Conservation (phyloP, 805 yeast species). For the Pichia nakasei region DNA sequence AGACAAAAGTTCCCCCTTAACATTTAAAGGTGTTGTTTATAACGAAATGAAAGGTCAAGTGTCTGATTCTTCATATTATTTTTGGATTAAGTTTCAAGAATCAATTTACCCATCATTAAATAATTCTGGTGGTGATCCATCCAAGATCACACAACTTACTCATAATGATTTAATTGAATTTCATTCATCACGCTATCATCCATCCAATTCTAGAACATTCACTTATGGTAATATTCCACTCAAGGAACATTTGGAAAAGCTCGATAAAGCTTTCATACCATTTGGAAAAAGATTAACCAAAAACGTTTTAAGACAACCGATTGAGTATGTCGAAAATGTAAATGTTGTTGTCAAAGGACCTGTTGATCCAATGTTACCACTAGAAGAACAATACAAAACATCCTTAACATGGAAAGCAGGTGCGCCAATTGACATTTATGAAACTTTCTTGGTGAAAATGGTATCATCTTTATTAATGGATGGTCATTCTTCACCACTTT, state of each 20-base stretch:
- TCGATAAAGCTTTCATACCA: constrained; percentile 39
- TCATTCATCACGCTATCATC: constrained; percentile 74
- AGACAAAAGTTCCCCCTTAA: constrained; percentile 52
- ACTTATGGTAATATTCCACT: constrained; percentile 80
- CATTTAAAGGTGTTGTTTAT: constrained; percentile 91
- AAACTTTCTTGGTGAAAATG: constrained; percentile 63
- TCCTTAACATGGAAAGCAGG: constrained; percentile 90
- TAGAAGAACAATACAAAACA: constrained; percentile 62
- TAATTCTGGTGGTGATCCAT: constrained; percentile 94
- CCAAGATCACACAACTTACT: constrained; percentile 59
- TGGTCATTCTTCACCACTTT: constrained; percentile 88
- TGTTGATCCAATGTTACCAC: constrained; percentile 64
- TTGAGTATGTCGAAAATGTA: constrained; percentile 29
- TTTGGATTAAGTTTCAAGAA: constrained; percentile 77
- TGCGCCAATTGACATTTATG: constrained; percentile 56
- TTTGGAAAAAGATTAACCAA: constrained; percentile 43
- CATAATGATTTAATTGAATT: constrained; percentile 73
- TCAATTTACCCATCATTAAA: constrained; percentile 75
- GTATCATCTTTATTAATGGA: constrained; percentile 66
- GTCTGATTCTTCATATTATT: constrained; percentile 78
- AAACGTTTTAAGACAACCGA: constrained; percentile 36
- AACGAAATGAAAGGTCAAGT: constrained; percentile 98
- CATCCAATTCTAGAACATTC: constrained; percentile 78
- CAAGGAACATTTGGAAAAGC: constrained; percentile 45
- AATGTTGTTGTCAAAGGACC: constrained; percentile 56